These are phyloP conservation scores for Alternaria tenuissima DNA, from an alignment of 2,329 filamentous ascomycete genomes.

Conservation along the genomic window DNA sequence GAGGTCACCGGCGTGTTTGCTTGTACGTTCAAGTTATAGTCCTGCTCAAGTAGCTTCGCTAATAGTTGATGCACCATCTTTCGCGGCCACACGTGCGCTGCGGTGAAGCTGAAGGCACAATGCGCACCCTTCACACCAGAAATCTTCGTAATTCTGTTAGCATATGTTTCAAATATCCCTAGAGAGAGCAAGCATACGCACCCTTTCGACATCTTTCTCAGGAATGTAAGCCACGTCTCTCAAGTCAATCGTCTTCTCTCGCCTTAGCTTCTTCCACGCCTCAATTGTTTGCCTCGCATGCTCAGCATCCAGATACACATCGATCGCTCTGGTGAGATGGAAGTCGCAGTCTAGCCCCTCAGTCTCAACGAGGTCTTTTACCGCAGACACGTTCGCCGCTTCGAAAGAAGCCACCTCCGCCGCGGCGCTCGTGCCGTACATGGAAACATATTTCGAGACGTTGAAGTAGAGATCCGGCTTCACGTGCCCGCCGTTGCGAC, in stretches of 20 bases:
- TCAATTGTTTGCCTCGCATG: background rate
- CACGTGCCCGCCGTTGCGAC: slow-evolving; percentile 63
- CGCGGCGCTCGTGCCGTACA: no score
- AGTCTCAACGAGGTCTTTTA: no score
- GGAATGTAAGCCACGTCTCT: background rate
- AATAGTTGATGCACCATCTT: slow-evolving; percentile 9
- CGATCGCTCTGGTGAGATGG: background rate
- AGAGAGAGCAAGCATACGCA: background rate
- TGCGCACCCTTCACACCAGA: slow-evolving; percentile 4
- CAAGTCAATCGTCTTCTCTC: background rate
- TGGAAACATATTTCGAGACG: slow-evolving; percentile 5
- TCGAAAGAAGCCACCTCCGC: no score
- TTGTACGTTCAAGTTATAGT: slow-evolving; percentile 1
- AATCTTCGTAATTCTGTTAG: background rate
- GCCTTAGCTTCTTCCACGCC: slow-evolving; percentile 3
- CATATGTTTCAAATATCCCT: no score
- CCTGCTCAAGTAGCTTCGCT: background rate
- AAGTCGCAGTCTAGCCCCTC: no score
- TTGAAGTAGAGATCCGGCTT: slow-evolving; percentile 7
- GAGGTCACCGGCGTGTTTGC: slow-evolving; percentile 1
- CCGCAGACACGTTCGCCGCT: no score
- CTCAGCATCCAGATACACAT: slow-evolving; percentile 6
- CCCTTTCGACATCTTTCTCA: background rate
- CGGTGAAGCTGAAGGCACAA: slow-evolving; percentile 3
- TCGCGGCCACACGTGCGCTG: slow-evolving; percentile 5